These are phyloP conservation scores for Rhododendron ovatum DNA, from an alignment of 148 eudicot species.

Conservation along the genomic window DNA sequence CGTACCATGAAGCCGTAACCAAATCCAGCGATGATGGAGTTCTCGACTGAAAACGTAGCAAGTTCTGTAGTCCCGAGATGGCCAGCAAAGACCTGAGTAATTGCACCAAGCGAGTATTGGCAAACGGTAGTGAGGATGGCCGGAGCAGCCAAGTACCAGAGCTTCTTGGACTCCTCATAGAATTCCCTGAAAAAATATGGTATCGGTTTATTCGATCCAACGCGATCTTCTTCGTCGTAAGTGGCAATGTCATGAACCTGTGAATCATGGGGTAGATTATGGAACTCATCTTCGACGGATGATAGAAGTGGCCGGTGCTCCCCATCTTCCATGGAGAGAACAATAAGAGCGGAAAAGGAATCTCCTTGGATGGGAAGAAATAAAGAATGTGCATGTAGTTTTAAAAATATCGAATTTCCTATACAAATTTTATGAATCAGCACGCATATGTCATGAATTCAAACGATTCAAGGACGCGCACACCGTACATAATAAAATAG, in stretches of 20 bases:
- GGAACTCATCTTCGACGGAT: not conserved
- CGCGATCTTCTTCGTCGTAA: not conserved
- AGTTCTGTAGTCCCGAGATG: slow-evolving; percentile 20
- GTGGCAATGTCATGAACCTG: not conserved
- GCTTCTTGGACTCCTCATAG: slow-evolving; percentile 14
- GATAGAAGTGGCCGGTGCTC: not conserved
- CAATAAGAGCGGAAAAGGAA: not conserved
- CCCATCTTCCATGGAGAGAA: not conserved
- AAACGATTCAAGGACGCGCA: too few relatives aligned
- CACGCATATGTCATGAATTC: too few relatives aligned
- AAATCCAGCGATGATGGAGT: slow-evolving; percentile 20
- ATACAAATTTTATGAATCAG: too few relatives aligned
- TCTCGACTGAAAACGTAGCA: slow-evolving; percentile 16
- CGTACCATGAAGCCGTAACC: slow-evolving; percentile 16
- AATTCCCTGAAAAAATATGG: slow-evolving; percentile 12
- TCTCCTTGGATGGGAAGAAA: not conserved
- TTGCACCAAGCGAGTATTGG: slow-evolving; percentile 17
- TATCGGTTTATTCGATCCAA: not conserved
- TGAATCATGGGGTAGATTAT: not conserved
- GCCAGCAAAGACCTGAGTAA: slow-evolving; percentile 21
- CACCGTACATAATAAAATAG: too few relatives aligned
- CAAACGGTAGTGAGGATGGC: slow-evolving; percentile 19
- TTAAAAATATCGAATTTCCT: too few relatives aligned
- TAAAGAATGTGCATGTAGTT: not conserved
- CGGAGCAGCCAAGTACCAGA: slow-evolving; percentile 20